Evolutionary conservation across 176 grass and related monocot genomes (phyloP).

Genomic region (Musa schizocarpa): DNA sequence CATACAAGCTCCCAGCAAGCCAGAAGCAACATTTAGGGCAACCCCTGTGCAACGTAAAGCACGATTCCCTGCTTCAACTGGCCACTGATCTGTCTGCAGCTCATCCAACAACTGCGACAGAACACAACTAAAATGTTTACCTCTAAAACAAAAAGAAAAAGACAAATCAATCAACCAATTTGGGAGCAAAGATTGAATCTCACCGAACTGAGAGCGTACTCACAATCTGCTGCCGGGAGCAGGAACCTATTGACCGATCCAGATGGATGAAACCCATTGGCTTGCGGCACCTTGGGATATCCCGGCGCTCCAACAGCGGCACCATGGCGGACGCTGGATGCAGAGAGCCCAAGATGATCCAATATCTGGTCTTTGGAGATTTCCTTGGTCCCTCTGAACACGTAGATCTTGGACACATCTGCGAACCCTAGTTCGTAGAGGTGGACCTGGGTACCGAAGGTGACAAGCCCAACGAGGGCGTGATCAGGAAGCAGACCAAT

Average conservation of each 20-base stretch:
- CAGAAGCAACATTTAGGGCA: conserved; percentile 75
- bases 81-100: conserved; percentile 92
- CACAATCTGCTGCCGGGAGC: conserved; percentile 85
- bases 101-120: conserved; percentile 75
- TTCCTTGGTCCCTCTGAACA: conserved; percentile 93
- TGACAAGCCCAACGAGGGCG: conserved; percentile 78
- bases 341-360: conserved; percentile 84
- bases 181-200: not conserved
- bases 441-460: conserved; percentile 91
- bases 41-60: conserved; percentile 85
- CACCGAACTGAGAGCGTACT: conserved; percentile 79
- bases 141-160: not conserved
- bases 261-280: conserved; percentile 48
- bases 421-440: conserved; percentile 87
- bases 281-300: conserved; percentile 51
- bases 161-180: not conserved
- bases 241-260: conserved; percentile 69
- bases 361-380: conserved; percentile 95
- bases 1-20: conserved; percentile 82
- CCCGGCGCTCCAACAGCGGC: conserved; percentile 27
- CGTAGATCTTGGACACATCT: conserved; percentile 95
- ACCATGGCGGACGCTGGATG: not conserved
- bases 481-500: conserved; percentile 73
- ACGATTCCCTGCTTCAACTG: conserved; percentile 60
- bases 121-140: not conserved